Conservation (phyloP, 2,329 filamentous ascomycete genomes). For the Volutella citrinella region DNA sequence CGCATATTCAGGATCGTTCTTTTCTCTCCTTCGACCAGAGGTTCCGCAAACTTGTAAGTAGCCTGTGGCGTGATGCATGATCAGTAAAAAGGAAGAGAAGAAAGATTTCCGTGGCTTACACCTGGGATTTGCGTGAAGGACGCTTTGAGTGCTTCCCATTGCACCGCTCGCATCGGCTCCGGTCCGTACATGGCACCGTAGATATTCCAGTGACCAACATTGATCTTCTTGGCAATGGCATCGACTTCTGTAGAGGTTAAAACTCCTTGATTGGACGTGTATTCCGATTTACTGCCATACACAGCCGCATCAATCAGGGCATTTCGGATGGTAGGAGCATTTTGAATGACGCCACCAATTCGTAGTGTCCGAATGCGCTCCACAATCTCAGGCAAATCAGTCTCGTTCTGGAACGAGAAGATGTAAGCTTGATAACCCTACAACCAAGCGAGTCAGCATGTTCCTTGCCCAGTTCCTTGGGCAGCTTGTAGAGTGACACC, state of each 20-base stretch:
- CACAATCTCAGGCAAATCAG: conserved; percentile 4
- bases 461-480: too few species aligned
- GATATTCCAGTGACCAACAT: conserved; percentile 4
- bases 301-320: conserved; percentile 9
- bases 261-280: background rate
- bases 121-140: conserved; percentile 3
- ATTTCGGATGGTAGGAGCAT: conserved; percentile 6
- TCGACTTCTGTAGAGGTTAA: conserved; percentile 2
- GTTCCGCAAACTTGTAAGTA: background rate
- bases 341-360: conserved; percentile 5
- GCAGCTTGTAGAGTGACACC: too few species aligned
- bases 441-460: too few species aligned
- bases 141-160: conserved; percentile 1
- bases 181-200: conserved; percentile 6
- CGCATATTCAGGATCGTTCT: conserved; percentile 2
- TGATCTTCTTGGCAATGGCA: conserved; percentile 8
- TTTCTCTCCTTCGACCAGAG: background rate
- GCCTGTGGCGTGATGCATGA: background rate
- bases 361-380: conserved; percentile 5
- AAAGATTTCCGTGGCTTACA: background rate
- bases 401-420: conserved; percentile 5
- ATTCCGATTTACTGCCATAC: conserved; percentile 3
- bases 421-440: conserved; percentile 10
- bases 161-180: conserved; percentile 3
- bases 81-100: background rate